phyloP scores from a whole-genome alignment of 139 green algal genomes.

The Ostreobium quekettii region DNA sequence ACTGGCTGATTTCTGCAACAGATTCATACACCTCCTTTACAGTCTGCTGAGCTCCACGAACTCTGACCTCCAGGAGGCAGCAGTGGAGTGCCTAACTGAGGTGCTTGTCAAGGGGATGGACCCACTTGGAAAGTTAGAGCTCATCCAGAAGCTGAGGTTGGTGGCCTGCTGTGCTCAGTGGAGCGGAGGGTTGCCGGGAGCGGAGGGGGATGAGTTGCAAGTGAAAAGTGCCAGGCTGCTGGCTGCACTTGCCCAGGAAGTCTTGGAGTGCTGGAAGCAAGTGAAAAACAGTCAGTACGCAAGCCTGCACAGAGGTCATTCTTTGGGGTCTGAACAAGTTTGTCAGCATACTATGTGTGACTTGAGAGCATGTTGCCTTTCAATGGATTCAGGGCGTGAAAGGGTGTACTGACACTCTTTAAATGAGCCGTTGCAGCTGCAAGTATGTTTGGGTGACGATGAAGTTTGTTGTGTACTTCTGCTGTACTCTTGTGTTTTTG shows the following conservation, averaged over 20 bases:
- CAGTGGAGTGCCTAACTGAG: slow-evolving; percentile 62
- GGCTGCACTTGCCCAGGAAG: slow-evolving; percentile 59
- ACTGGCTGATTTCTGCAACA: slow-evolving; percentile 19
- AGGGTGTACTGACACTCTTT: too few species aligned
- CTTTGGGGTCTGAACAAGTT: too few species aligned
- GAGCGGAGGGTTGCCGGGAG: slow-evolving; percentile 4
- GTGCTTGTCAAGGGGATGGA: slow-evolving; percentile 86
- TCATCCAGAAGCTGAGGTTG: slow-evolving; percentile 54
- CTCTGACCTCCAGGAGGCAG: slow-evolving; percentile 38
- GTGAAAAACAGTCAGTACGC: slow-evolving; percentile 66
- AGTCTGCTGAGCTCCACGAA: slow-evolving; percentile 33
- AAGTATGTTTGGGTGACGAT: too few species aligned
- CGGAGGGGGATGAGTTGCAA: slow-evolving; percentile 48
- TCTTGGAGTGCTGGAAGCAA: slow-evolving; percentile 72
- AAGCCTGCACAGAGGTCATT: too few species aligned
- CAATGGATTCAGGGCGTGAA: too few species aligned
- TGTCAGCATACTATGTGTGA: too few species aligned
- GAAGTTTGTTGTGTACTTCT: too few species aligned
- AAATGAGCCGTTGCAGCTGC: too few species aligned
- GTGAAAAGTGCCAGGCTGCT: slow-evolving; percentile 62
- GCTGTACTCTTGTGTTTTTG: too few species aligned
- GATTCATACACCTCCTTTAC: slow-evolving; percentile 67
- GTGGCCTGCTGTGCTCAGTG: neutral
- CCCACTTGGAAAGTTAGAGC: slow-evolving; percentile 56
- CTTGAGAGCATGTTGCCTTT: too few species aligned